phyloP scores from a whole-genome alignment of 2,329 filamentous ascomycete species.

The Boeremia exigua region DNA sequence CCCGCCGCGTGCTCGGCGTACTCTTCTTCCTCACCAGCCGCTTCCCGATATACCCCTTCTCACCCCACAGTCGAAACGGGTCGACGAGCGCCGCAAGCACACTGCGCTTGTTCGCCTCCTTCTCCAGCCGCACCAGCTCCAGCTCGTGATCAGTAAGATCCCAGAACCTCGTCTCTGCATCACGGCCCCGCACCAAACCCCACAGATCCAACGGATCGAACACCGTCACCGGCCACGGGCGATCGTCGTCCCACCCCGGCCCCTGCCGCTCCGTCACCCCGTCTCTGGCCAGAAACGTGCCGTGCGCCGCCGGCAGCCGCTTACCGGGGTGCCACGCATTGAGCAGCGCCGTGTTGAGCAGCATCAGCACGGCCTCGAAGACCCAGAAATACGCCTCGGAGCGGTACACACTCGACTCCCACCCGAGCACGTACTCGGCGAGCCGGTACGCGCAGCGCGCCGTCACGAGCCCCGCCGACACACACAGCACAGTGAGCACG shows the following conservation, averaged over 20 bases:
- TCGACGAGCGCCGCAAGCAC: constrained; percentile 31
- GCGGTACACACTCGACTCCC: constrained; percentile 45
- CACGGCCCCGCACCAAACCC: constrained; percentile 38
- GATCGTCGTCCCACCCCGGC: constrained; percentile 57
- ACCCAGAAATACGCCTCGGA: constrained; percentile 62
- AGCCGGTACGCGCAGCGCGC: constrained; percentile 60
- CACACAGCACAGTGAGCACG: constrained; percentile 56
- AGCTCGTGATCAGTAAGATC: constrained; percentile 45
- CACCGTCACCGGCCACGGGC: constrained; percentile 52
- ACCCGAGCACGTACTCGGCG: constrained; percentile 56
- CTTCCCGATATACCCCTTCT: constrained; percentile 37
- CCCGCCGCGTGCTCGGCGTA: neutral
- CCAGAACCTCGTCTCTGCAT: constrained; percentile 48
- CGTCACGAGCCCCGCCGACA: constrained; percentile 56
- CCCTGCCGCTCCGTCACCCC: constrained; percentile 60
- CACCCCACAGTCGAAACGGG: constrained; percentile 40
- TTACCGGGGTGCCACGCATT: constrained; percentile 60
- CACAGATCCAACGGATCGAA: constrained; percentile 47
- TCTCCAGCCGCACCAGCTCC: constrained; percentile 31
- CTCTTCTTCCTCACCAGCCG: constrained; percentile 21
- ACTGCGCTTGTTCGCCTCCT: constrained; percentile 33
- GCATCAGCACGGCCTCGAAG: constrained; percentile 61
- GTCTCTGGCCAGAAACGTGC: constrained; percentile 58
- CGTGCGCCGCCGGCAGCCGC: constrained; percentile 57
- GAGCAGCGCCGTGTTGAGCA: constrained; percentile 58